Conservation (phyloP, 1,139 yeast genomes). For the Keqinozyma sinolaborantium region DNA sequence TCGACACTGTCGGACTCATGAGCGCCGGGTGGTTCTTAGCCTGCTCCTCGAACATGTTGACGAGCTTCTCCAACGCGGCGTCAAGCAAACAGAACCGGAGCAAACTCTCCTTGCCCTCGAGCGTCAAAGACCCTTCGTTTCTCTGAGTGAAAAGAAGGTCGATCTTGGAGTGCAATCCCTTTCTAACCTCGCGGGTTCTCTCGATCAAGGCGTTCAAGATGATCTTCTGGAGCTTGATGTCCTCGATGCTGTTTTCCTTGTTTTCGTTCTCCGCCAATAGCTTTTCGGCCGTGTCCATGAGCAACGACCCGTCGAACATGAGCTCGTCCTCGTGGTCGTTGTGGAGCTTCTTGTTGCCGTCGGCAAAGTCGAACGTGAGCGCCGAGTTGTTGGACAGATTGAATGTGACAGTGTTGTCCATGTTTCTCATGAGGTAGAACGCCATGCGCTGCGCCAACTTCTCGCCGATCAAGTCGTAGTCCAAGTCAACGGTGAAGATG, state of each 20-base stretch:
- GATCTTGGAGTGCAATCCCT: conserved; percentile 39
- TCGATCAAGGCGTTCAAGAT: conserved; percentile 42
- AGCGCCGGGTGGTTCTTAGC: conserved; percentile 19
- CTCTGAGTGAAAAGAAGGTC: conserved; percentile 37
- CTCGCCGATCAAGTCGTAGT: conserved; percentile 64
- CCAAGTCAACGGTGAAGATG: conserved; percentile 69
- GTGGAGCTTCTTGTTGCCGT: not conserved
- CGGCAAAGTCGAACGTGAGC: conserved; percentile 13
- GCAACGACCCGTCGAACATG: conserved; percentile 45
- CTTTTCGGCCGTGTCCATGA: conserved; percentile 67
- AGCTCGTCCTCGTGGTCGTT: conserved; percentile 36
- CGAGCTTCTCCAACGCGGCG: conserved; percentile 40
- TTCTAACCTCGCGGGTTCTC: conserved; percentile 38
- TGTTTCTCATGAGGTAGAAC: conserved; percentile 75
- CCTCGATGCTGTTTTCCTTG: conserved; percentile 23
- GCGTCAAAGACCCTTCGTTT: conserved; percentile 32
- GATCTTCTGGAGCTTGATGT: conserved; percentile 35
- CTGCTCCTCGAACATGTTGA: conserved; percentile 42
- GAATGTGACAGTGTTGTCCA: conserved; percentile 44
- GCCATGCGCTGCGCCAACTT: conserved; percentile 76
- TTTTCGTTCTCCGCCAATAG: conserved; percentile 42
- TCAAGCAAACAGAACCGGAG: conserved; percentile 43
- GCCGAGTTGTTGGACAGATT: conserved; percentile 39
- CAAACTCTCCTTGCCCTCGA: conserved; percentile 44
- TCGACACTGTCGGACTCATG: conserved; percentile 22